Evolutionary conservation across 345 rosid genomes (phyloP), one percentile per base, ranked within the genome.

Genomic region (Populus tremula): DNA sequence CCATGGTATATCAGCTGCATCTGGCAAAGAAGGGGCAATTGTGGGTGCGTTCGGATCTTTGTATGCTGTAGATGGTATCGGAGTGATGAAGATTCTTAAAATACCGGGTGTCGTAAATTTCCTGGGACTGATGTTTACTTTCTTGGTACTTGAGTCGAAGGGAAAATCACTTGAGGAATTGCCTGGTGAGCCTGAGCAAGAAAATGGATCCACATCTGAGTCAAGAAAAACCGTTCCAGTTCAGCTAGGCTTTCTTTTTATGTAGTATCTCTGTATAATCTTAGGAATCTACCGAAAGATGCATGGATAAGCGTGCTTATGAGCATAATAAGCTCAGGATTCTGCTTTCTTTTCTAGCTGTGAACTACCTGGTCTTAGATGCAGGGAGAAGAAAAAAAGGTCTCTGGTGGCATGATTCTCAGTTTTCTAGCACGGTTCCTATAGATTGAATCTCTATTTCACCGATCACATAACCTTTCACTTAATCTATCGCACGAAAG

Each of bases 21-120:
- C 91, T 0, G 96, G 98, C 9, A 90, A 93, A 83, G 87, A 90
- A 0, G 91, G 96, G 29, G 96, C 93, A 1, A 90, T 91, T 0
- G 89, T 91, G 2, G 96, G 96, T 17, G 87, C 94, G 1, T 91
- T 93, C 7, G 96, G 96, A 3, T 93, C 90, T 80, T 50, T 91
- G 69, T 91, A 89, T 1, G 88, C 89, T 29, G 88, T 81, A 1
- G 66, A 86, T n/a, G 67, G 74, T 18, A 56, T 89, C 33, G 93
- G 92, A 65, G 83, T 90, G 83, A 67, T 63, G 82, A 80, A 54
- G 0, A 39, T 91, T 11, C 88, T 91, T 17, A 45, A 79, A 25
- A 79, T 85, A 23, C 83, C 88, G 45, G 90, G 77, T 11, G 87
- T 76, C 10, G 27, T 87, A 56, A 90, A 85, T 76, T 20, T 86